Evolutionary conservation across 495 filamentous ascomycete genomes (phyloP).

Genomic region (Pyrenula massariospora): DNA sequence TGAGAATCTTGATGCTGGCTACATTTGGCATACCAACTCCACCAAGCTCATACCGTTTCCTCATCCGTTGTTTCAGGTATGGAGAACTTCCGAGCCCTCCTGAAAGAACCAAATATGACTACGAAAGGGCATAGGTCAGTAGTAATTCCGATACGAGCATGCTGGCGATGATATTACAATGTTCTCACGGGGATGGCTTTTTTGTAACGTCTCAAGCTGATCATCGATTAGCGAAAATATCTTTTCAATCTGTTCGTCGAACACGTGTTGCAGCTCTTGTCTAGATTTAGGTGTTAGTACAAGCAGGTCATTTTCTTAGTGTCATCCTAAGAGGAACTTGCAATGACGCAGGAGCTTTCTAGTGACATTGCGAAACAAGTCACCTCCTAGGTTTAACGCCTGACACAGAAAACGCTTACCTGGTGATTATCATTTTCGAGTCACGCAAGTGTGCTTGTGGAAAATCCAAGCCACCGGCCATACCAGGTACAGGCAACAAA

Average conservation of each 20-base stretch:
- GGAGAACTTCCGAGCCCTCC: constrained; percentile 54
- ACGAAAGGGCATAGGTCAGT: neutral
- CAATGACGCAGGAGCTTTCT: neutral
- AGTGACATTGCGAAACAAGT: neutral
- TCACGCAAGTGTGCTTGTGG: constrained; percentile 18
- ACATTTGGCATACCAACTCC: constrained; percentile 18
- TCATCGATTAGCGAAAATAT: constrained; percentile 39
- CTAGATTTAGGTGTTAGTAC: constrained; percentile 10
- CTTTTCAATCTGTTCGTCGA: constrained; percentile 42
- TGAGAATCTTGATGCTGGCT: constrained; percentile 27
- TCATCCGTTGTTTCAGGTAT: constrained; percentile 40
- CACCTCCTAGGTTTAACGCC: neutral
- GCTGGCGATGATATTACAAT: constrained; percentile 24
- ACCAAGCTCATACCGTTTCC: constrained; percentile 22
- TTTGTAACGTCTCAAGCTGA: constrained; percentile 38
- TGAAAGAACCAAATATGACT: constrained; percentile 47
- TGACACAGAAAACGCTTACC: constrained; percentile 9
- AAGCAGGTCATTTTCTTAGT: neutral
- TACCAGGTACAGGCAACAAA: constrained; percentile 18
- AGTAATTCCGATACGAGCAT: neutral
- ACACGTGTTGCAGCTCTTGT: constrained; percentile 36
- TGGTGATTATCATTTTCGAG: constrained; percentile 21
- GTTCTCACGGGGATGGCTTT: constrained; percentile 27
- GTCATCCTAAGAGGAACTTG: constrained; percentile 7
- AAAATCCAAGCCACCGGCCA: constrained; percentile 9